Base-by-base conservation (phyloP, 305 asterid species). In the Fraxinus angustifolia region DNA sequence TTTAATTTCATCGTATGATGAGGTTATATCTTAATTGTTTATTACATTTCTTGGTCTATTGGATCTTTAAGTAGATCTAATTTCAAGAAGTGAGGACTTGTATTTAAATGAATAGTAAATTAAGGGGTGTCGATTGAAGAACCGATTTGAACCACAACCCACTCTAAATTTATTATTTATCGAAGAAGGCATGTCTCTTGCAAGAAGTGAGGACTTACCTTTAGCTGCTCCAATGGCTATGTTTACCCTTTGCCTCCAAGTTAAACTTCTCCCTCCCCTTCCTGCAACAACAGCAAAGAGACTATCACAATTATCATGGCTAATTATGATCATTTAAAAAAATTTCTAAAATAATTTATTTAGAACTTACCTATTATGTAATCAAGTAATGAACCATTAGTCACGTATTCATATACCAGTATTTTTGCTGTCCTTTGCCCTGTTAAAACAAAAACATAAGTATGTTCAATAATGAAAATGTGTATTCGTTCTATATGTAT, bases 221-320 rank as follows among this genome's bases (percentile, higher is more conserved):
- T 90, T 92, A 80, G 97, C 97, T 68, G 91, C 97, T 83, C 94
- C 94, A 23, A 90, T 92, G 84, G 97, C 97, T 84, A 93, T 84
- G 12, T 76, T 84, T 60, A 89, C 92, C 87, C 97, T 91, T 79
- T 93, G 93, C 86, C 88, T 93, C 97, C 97, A 93, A 28, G 91
- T 91, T 83, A 93, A 82, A 84, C 87, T 85, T 83, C 82, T 89
- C 80, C 90, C 92, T 82, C 83, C 91, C 83, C 91, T 84, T 76
- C 97, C 97, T 91, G 62, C 48, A 78, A 45, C 73, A 58, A 67
- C 8, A 53, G 60, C 45, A 65, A 65, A 73, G 5, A 8, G 14
- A 42, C 40, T 79, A 35, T 19, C n/a, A 38, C 16, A 8, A 26
- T 38, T 36, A 36, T 30, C 21, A 38, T 17, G n/a, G 12, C 4